Percentiles rank a stretch among this genome's conserved stretches.
Evolutionary conservation across 371 early-diverging fungal genomes (phyloP).

Genomic region (Zychaea mexicana): DNA sequence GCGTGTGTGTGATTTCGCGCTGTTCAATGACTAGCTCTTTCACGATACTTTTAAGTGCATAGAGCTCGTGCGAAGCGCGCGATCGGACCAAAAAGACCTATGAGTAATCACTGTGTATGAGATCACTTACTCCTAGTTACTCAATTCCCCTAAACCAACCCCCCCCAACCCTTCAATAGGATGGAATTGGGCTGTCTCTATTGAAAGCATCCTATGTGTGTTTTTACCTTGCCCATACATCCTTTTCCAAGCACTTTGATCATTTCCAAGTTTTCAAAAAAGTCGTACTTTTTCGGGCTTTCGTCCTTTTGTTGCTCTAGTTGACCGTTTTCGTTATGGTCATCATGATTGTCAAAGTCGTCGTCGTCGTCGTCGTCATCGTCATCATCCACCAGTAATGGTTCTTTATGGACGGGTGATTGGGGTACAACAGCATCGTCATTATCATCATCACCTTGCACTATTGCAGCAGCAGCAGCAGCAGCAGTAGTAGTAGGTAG

Average conservation of each 20-base stretch:
- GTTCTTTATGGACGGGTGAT: neutral
- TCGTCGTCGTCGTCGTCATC: conserved; percentile 10
- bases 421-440: conserved; percentile 8
- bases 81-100: conserved; percentile 91
- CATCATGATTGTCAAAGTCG: neutral
- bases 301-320: no score
- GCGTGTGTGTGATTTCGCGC: conserved; percentile 84
- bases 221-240: conserved; percentile 75
- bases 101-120: no score
- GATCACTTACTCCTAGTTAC: no score
- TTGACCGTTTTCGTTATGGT: conserved; percentile 1
- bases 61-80: conserved; percentile 53
- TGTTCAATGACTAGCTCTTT: conserved; percentile 91
- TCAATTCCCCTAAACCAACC: no score
- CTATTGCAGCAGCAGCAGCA: neutral
- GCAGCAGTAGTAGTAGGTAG: neutral
- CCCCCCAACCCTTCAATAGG: no score
- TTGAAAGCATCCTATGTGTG: no score
- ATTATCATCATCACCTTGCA: neutral
- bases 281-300: neutral
- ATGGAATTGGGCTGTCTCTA: no score
- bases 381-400: conserved; percentile 8
- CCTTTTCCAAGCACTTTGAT: conserved; percentile 75
- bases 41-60: conserved; percentile 95
- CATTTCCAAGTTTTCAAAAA: conserved; percentile 62